Base-by-base conservation (phyloP, 1,139 yeast genomes). In the Yamadazyma atmosphaerica region DNA sequence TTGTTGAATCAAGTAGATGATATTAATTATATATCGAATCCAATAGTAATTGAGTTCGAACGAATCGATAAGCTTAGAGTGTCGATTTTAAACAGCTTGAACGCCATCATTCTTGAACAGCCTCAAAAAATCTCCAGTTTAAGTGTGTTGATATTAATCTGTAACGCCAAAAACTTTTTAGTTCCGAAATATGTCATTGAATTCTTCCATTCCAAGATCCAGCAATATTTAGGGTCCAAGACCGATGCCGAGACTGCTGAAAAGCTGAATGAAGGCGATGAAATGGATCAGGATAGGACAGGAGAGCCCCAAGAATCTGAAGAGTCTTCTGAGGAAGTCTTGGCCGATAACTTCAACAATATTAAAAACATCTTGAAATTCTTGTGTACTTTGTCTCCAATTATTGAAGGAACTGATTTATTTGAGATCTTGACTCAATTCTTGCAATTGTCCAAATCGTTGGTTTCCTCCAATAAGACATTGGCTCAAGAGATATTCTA, bases 91-190 rank as follows among this genome's bases (percentile, higher is more conserved):
- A 72, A 74, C 37, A 85, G 89, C 1, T 60, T 88, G 23, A 73
- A 74, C 43, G 88, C 95, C 1, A 77, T 86, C 32, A 71, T 86
- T 8, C 63, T 77, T 30, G 98, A 92, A 60, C 97, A 90, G 60
- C 98, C 98, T 1, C 96, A 90, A 50, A 92, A 90, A 58, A 77
- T 84, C 43, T 79, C 82, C 18, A 77, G 84, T 17, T 64, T 90
- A 43, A 76, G 88, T 23, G 80, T 83, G n/a, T 72, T 88, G 47
- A 65, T 90, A 9, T 73, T 83, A 50, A 70, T 83, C 25, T 81
- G 88, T 41, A 83, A 85, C 60, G 72, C 85, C 12, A 76, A 76
- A 46, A 82, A 82, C 58, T 75, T 78, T 36, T 71, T 78, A 30
- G 81, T 86, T 34, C 94, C 95, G 33, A 79, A 79, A 50, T 76